A percentile compares a stretch with the other conserved stretches of the same genome.
These are phyloP conservation scores for Verticillium alfalfae DNA, from an alignment of 2,329 filamentous ascomycete species.

Conservation along the genomic window DNA sequence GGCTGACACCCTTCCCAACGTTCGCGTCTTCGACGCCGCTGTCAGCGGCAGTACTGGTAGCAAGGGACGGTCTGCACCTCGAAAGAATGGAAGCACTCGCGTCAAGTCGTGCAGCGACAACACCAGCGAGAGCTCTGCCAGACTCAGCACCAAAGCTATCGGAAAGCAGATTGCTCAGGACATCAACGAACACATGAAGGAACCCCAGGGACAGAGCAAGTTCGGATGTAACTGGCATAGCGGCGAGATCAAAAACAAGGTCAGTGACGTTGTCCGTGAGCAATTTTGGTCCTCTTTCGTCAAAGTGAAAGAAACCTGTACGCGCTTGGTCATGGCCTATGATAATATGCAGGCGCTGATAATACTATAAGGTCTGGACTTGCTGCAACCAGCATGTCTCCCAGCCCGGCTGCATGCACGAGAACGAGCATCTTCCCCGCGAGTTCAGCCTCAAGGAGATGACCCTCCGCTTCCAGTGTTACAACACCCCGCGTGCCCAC, in stretches of 20 bases:
- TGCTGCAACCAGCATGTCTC: constrained; percentile 19
- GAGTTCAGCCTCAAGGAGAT: constrained; percentile 18
- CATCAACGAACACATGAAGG: background rate
- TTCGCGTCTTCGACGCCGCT: background rate
- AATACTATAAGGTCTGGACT: constrained; percentile 18
- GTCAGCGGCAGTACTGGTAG: background rate
- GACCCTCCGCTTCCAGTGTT: constrained; percentile 4
- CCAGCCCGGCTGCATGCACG: constrained; percentile 17
- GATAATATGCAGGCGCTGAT: background rate
- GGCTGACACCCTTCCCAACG: background rate
- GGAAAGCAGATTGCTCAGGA: background rate
- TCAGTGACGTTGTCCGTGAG: background rate
- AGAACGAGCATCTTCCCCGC: constrained; percentile 17
- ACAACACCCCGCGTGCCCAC: constrained; percentile 1
- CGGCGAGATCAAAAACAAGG: background rate
- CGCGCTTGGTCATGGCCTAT: background rate
- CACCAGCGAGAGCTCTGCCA: background rate
- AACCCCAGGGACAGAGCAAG: background rate
- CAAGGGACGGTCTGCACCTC: too few species aligned
- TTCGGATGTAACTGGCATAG: background rate
- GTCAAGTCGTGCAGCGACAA: background rate
- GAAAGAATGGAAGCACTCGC: background rate
- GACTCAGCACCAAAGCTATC: background rate
- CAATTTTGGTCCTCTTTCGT: too few species aligned
- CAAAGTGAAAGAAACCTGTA: too few species aligned